A percentile compares a stretch with the other conserved stretches of the same genome.
Evolutionary conservation across 2,329 filamentous ascomycete species (phyloP).

Genomic region (Fusarium compactum): DNA sequence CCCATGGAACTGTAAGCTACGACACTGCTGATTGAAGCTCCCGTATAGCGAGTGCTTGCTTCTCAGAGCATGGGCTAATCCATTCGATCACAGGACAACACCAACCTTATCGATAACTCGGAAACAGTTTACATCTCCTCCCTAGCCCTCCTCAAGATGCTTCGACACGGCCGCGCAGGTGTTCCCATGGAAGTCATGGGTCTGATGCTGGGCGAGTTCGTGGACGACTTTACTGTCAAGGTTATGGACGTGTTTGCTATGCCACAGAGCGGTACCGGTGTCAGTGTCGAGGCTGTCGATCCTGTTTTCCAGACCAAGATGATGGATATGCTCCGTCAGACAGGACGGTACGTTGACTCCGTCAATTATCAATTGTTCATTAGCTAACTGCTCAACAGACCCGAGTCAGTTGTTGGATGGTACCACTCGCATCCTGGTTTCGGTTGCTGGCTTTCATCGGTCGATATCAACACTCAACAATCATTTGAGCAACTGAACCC

Average conservation of each 20-base stretch:
- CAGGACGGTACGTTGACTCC: conserved; percentile 78
- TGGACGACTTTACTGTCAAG: conserved; percentile 98
- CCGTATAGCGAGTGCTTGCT: neutral
- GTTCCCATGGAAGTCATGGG: conserved; percentile 99
- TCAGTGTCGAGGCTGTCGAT: conserved; percentile 98
- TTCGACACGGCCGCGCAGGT: conserved; percentile 95
- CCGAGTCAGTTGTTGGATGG: conserved; percentile 98
- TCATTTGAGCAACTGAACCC: conserved; percentile 99
- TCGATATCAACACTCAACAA: conserved; percentile 99
- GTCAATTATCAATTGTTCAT: conserved; percentile 1
- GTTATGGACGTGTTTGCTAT: conserved; percentile 99
- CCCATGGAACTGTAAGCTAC: conserved; percentile 56
- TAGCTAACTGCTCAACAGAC: conserved; percentile 64
- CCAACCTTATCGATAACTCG: conserved; percentile 95
- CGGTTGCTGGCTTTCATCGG: conserved; percentile 97
- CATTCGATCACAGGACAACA: conserved; percentile 76
- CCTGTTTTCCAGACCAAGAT: conserved; percentile 99
- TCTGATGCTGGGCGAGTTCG: conserved; percentile 97
- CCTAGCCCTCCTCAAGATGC: conserved; percentile 96
- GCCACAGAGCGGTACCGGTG: conserved; percentile 98
- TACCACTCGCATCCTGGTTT: conserved; percentile 99
- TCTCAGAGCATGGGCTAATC: conserved; percentile 18
- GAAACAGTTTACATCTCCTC: conserved; percentile 99
- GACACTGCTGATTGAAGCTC: conserved; percentile 28
- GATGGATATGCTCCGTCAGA: conserved; percentile 99